Evolutionary conservation across 352 stramenopile species (phyloP).

Genomic region (Peronospora destructor): DNA sequence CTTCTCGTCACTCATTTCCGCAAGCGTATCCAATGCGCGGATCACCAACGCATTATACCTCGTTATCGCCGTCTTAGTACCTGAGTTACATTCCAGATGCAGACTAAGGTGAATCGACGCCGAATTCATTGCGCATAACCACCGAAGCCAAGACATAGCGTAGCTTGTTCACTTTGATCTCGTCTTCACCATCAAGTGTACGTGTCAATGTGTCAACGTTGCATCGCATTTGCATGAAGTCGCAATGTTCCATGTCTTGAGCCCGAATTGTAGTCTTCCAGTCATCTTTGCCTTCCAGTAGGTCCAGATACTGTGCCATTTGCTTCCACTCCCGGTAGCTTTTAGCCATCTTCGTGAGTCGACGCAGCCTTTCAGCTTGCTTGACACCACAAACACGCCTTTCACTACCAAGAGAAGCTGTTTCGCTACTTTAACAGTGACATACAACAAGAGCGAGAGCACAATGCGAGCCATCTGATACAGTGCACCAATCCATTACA

Average conservation of each 20-base stretch:
- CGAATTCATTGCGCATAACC: slow-evolving; percentile 58
- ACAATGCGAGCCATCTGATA: slow-evolving; percentile 60
- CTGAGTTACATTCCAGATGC: slow-evolving; percentile 48
- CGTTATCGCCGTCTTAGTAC: slow-evolving; percentile 56
- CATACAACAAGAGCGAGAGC: slow-evolving; percentile 45
- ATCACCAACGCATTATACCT: slow-evolving; percentile 45
- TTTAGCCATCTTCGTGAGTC: slow-evolving; percentile 53
- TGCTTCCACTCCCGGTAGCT: slow-evolving; percentile 53
- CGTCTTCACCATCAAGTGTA: slow-evolving; percentile 21
- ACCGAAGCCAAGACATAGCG: slow-evolving; percentile 57
- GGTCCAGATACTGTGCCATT: slow-evolving; percentile 56
- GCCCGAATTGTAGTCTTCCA: slow-evolving; percentile 44
- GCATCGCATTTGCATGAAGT: slow-evolving; percentile 45
- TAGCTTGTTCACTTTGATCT: slow-evolving; percentile 39
- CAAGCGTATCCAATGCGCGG: slow-evolving; percentile 38
- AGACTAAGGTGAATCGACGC: slow-evolving; percentile 48
- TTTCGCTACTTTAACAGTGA: slow-evolving; percentile 47
- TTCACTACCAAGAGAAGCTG: slow-evolving; percentile 24
- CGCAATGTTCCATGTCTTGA: slow-evolving; percentile 50
- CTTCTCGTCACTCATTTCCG: slow-evolving; percentile 16
- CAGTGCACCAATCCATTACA: slow-evolving; percentile 58
- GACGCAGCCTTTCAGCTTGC: slow-evolving; percentile 45
- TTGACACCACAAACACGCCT: slow-evolving; percentile 31
- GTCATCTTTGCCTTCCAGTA: slow-evolving; percentile 51
- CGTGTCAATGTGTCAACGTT: slow-evolving; percentile 37